These are phyloP conservation scores for Lactarius tabidus DNA, from an alignment of 768 basidiomycete species.

Conservation along the genomic window DNA sequence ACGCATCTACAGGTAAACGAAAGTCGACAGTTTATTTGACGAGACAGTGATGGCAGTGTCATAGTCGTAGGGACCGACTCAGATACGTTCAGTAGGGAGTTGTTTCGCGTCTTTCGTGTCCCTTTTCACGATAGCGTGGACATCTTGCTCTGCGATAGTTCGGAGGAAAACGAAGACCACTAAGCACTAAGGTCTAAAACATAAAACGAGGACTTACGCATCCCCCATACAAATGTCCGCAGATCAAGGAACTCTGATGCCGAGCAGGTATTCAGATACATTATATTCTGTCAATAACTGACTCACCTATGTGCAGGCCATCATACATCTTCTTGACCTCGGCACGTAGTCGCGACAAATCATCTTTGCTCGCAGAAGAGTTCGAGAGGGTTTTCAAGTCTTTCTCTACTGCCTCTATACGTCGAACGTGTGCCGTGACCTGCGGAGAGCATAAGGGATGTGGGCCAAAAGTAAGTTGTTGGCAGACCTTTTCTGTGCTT, in stretches of 20 bases:
- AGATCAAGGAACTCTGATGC: conserved; percentile 72
- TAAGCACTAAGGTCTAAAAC: neutral
- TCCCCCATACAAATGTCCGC: conserved; percentile 80
- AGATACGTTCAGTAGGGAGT: conserved; percentile 19
- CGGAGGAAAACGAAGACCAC: neutral
- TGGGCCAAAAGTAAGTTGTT: neutral
- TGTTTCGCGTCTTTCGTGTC: conserved; percentile 55
- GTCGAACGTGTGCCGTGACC: conserved; percentile 77
- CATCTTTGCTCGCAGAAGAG: conserved; percentile 70
- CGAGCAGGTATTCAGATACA: conserved; percentile 10
- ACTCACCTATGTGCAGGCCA: conserved; percentile 72
- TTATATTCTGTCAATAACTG: neutral
- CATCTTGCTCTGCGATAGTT: conserved; percentile 63
- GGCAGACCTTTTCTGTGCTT: conserved; percentile 71
- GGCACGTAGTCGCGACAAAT: conserved; percentile 65
- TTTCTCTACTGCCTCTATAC: conserved; percentile 87
- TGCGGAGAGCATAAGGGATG: conserved; percentile 29
- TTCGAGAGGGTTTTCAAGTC: conserved; percentile 74
- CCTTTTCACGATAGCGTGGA: conserved; percentile 69
- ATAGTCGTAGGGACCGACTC: neutral
- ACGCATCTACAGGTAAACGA: neutral
- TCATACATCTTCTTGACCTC: conserved; percentile 89
- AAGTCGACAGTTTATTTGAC: neutral
- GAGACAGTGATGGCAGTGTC: neutral
- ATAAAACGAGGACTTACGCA: conserved; percentile 53